Conservation (phyloP, 2,329 filamentous ascomycete genomes). For the Talaromyces sp. region DNA sequence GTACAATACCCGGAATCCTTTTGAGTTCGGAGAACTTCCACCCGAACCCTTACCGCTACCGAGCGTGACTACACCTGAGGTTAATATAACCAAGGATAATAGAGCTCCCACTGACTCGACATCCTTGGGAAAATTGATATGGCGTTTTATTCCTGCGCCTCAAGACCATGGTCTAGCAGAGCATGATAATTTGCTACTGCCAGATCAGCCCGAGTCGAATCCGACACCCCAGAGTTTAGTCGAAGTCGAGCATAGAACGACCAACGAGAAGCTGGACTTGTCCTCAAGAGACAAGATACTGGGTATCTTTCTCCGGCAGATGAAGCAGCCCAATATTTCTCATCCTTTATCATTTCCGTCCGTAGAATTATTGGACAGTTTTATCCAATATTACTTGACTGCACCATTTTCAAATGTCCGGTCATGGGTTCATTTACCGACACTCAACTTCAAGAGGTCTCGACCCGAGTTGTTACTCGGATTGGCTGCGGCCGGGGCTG, state of each 20-base stretch:
- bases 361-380: conserved; percentile 31
- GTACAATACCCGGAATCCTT: conserved; percentile 32
- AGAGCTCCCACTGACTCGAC: conserved; percentile 10
- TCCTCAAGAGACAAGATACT: conserved; percentile 15
- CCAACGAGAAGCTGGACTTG: conserved; percentile 9
- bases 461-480: conserved; percentile 34
- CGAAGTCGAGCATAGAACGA: conserved; percentile 21
- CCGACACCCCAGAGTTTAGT: conserved; percentile 15
- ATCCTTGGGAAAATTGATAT: conserved; percentile 26
- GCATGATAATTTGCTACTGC: conserved; percentile 33
- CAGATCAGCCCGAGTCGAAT: conserved; percentile 17
- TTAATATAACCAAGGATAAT: neutral
- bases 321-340: conserved; percentile 6
- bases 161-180: conserved; percentile 32
- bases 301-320: conserved; percentile 12
- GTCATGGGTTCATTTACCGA: conserved; percentile 33
- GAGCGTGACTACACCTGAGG: neutral
- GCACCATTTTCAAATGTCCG: conserved; percentile 18
- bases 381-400: conserved; percentile 33
- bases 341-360: conserved; percentile 33
- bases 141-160: conserved; percentile 31
- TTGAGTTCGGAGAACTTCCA: conserved; percentile 23
- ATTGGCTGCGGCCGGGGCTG: conserved; percentile 36
- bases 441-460: conserved; percentile 31
- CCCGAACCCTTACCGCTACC: neutral